Percentiles rank a stretch among this genome's conserved stretches.
Conservation (phyloP, 164 flowering plant species). For the Stephania yunnanensis region DNA sequence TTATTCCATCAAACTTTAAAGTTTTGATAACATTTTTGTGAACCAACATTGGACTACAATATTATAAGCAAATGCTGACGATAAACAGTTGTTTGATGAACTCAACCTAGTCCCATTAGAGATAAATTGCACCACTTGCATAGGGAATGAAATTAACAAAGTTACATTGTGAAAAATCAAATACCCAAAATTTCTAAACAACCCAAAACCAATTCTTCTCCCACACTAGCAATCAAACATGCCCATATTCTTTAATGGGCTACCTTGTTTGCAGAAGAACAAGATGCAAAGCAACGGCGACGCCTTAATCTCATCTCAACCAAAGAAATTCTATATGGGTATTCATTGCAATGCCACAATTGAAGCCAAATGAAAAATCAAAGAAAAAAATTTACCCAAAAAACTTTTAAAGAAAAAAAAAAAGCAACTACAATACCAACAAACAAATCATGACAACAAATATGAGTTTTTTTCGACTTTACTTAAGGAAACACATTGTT, state of each 20-base stretch:
- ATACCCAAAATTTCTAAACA: not conserved
- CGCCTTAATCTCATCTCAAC: conserved; percentile 58
- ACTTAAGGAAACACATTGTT: too few relatives aligned
- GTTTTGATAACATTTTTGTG: not conserved
- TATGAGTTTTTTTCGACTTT: too few relatives aligned
- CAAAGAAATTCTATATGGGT: conserved; percentile 13
- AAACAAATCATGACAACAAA: not conserved
- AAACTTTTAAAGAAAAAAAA: not conserved
- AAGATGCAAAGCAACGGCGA: conserved; percentile 57
- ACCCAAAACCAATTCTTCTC: not conserved
- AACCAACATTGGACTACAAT: not conserved
- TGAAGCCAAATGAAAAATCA: not conserved
- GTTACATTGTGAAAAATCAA: not conserved
- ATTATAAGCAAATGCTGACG: not conserved
- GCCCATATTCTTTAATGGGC: not conserved
- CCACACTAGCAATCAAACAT: not conserved
- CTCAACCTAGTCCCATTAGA: not conserved
- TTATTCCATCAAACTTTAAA: not conserved
- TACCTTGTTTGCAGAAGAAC: conserved; percentile 55
- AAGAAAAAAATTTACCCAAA: not conserved
- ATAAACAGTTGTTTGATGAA: not conserved
- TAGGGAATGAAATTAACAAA: too few relatives aligned
- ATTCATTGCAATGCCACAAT: not conserved
- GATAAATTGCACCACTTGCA: not conserved
- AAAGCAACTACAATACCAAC: not conserved